phyloP scores from a whole-genome alignment of 805 yeast genomes.

The Candida rishiriensis region DNA sequence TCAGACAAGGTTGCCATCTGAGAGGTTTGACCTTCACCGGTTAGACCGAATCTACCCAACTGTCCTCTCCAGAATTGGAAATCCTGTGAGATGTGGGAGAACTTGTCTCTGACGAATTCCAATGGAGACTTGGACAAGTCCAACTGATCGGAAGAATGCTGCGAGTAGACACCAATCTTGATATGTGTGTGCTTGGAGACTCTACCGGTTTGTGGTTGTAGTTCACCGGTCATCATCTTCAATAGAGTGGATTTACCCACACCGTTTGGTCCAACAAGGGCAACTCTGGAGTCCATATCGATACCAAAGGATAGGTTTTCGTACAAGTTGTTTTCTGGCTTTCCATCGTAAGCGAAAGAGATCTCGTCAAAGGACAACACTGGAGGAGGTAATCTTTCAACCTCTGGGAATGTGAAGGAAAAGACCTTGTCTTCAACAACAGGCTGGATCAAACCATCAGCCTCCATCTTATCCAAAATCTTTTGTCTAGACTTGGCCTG shows the following conservation, averaged over 20 bases:
- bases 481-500: constrained; percentile 99
- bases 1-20: constrained; percentile 98
- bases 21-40: constrained; percentile 98
- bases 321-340: constrained; percentile 80
- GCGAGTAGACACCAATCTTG: constrained; percentile 97
- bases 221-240: constrained; percentile 94
- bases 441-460: constrained; percentile 92
- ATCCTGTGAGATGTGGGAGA: constrained; percentile 87
- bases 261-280: constrained; percentile 98
- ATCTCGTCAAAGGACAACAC: constrained; percentile 95
- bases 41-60: constrained; percentile 95
- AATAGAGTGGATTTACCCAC: constrained; percentile 96
- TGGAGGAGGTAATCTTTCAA: constrained; percentile 98
- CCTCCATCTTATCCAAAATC: constrained; percentile 99
- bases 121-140: constrained; percentile 93
- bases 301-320: constrained; percentile 93
- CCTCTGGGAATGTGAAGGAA: constrained; percentile 89
- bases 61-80: constrained; percentile 98
- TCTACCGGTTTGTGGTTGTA: constrained; percentile 88
- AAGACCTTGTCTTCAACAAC: constrained; percentile 92
- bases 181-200: constrained; percentile 96
- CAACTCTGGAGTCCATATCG: constrained; percentile 98
- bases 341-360: constrained; percentile 85
- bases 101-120: constrained; percentile 95
- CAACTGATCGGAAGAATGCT: constrained; percentile 97